Evolutionary conservation across 2,329 filamentous ascomycete genomes (phyloP), one percentile per base, ranked within the genome.

Genomic region (Hirsutella thompsonii): DNA sequence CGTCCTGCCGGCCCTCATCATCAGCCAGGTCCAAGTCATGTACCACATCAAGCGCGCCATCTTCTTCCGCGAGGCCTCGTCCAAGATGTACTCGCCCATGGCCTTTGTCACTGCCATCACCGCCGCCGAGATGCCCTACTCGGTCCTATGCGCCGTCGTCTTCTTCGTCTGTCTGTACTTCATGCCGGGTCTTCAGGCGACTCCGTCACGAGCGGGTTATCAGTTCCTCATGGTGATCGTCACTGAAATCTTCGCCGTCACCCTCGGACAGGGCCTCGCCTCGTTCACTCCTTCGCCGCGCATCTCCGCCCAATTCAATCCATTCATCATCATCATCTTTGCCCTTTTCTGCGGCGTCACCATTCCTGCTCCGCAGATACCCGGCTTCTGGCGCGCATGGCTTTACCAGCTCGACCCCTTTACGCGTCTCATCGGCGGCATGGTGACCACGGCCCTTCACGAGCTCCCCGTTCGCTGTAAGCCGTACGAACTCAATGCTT

Each of bases 141-240:
- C 76, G 32, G 66, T 93, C 14, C 60, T 94, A 36, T 93, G 86
- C 57, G 80, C 85, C 1, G 77, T 92, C 8, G 68, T 65, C 42
- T 93, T 93, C 70, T 94, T 83, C 69, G 54, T 93, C 1, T 85
- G 83, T 0, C 60, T 94, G 3, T 94, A 94, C 70, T 94, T 81
- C 61, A 82, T 92, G 56, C 83, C 86, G 0, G 84, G 83, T 0
- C 76, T 94, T 56, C 74, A 81, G 50, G 53, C 59, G 3, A 70
- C 70, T 0, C 61, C 76, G 1, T 71, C 68, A 2, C 75, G 84
- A 4, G 84, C 87, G 0, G 88, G 87, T 0, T 92, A 89, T 60
- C 84, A 90, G 56, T 93, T 93, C 70, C 68, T 94, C 55, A 86
- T 93, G 64, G 63, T 93, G 4, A 69, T 94, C 41, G 72, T 90